phyloP scores from a whole-genome alignment of 305 asterid species.

The Stenogyne calaminthoides region DNA sequence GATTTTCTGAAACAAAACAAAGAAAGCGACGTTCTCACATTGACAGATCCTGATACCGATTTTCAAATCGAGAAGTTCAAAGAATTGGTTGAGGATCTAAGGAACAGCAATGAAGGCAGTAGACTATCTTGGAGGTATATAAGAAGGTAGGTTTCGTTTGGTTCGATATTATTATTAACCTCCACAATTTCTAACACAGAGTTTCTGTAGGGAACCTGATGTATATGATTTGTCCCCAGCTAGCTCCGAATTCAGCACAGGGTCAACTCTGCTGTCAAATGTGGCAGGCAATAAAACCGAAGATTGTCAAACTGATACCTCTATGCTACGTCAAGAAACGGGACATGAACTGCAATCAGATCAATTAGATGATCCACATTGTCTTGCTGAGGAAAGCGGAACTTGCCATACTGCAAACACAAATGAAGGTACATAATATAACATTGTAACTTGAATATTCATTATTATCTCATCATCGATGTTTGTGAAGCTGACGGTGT shows the following conservation, averaged over 20 bases:
- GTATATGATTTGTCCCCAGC: conserved; percentile 47
- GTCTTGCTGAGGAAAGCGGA: conserved; percentile 48
- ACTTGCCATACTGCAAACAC: conserved; percentile 43
- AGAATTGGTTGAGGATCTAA: conserved; percentile 65
- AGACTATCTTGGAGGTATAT: conserved; percentile 73
- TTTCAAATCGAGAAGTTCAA: conserved; percentile 64
- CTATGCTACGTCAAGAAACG: conserved; percentile 43
- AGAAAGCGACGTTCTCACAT: conserved; percentile 54
- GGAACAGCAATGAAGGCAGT: conserved; percentile 56
- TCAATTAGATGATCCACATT: conserved; percentile 45
- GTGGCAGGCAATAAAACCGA: conserved; percentile 47
- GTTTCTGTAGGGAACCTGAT: conserved; percentile 70
- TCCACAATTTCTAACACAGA: conserved; percentile 37
- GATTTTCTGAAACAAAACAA: conserved; percentile 76
- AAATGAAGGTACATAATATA: conserved; percentile 47
- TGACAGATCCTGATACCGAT: conserved; percentile 50
- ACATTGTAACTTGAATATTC: conserved; percentile 1
- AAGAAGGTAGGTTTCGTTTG: conserved; percentile 10
- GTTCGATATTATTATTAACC: conserved; percentile 24
- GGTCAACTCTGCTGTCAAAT: conserved; percentile 60
- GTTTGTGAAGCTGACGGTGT: conserved; percentile 27
- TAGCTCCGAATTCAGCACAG: conserved; percentile 70
- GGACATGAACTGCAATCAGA: conserved; percentile 49
- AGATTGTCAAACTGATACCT: conserved; percentile 47
- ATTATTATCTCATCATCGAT: conserved; percentile 6